These are phyloP conservation scores for Clonostachys chloroleuca DNA, from an alignment of 2,329 filamentous ascomycete species.

Conservation along the genomic window DNA sequence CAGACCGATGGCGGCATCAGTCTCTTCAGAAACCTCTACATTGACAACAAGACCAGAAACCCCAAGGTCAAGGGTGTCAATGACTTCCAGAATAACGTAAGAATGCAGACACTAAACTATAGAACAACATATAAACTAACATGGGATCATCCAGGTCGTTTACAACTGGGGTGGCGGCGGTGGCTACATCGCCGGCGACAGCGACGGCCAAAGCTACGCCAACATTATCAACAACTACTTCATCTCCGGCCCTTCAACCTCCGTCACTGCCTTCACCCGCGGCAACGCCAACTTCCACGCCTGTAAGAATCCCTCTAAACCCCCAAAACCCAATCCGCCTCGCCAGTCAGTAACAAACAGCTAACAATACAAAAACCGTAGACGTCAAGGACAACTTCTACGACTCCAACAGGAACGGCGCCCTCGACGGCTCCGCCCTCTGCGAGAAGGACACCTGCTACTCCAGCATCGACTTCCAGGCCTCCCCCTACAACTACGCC, in stretches of 20 bases:
- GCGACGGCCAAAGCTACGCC: constrained; percentile 35
- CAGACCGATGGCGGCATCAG: constrained; percentile 43
- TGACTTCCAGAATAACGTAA: constrained; percentile 40
- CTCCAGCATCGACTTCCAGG: constrained; percentile 37
- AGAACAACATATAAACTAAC: constrained; percentile 3
- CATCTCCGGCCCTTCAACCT: constrained; percentile 46
- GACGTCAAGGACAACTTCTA: constrained; percentile 47
- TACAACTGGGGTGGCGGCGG: constrained; percentile 53
- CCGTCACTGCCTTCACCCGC: constrained; percentile 44
- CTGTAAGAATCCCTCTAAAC: constrained; percentile 17
- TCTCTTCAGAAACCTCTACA: constrained; percentile 49
- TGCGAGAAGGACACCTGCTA: constrained; percentile 36
- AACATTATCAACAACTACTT: constrained; percentile 56
- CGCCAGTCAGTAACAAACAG: not conserved
- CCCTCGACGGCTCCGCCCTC: constrained; percentile 39
- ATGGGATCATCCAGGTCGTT: constrained; percentile 25
- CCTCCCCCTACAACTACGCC: constrained; percentile 33
- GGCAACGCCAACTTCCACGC: constrained; percentile 50
- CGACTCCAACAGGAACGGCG: constrained; percentile 43
- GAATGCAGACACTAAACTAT: not conserved
- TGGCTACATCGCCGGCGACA: constrained; percentile 50
- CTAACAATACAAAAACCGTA: constrained; percentile 2
- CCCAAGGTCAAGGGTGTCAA: constrained; percentile 53
- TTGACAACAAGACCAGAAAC: constrained; percentile 53
- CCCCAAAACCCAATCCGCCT: no score